Percentiles rank a stretch among this genome's conserved stretches.
These are phyloP conservation scores for Flaveria brownii DNA, from an alignment of 129 eudicot species.

Conservation along the genomic window DNA sequence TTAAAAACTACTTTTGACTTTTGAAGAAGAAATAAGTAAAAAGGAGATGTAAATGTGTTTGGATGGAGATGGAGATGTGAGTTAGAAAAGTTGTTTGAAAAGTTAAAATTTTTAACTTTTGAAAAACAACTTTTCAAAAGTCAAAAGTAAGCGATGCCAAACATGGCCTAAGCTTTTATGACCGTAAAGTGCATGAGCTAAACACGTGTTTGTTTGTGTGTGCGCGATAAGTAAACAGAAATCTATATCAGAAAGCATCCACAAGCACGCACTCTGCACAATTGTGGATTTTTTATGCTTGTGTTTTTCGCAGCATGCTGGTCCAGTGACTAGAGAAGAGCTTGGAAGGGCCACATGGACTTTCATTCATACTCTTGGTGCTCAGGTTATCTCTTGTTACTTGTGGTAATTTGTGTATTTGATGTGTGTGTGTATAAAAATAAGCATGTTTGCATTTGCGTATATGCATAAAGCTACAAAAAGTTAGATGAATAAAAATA, in stretches of 20 bases:
- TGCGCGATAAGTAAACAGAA: neutral
- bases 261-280: neutral
- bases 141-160: no score
- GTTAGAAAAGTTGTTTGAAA: no score
- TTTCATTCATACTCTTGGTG: slow-evolving; percentile 97
- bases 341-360: slow-evolving; percentile 99
- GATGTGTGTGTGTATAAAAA: neutral
- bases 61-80: no score
- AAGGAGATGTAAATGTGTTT: no score
- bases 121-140: no score
- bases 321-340: slow-evolving; percentile 84
- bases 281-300: slow-evolving; percentile 13
- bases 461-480: slow-evolving; percentile 5
- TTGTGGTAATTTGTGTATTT: slow-evolving; percentile 2
- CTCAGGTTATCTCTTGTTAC: slow-evolving; percentile 61
- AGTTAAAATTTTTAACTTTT: no score
- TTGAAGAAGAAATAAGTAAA: no score
- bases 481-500: neutral
- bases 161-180: neutral
- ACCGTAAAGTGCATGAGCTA: neutral
- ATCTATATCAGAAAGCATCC: neutral
- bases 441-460: neutral
- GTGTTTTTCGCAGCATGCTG: slow-evolving; percentile 46
- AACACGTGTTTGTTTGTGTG: neutral
- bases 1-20: no score